These are phyloP conservation scores for Diplodia seriata DNA, from an alignment of 2,329 filamentous ascomycete genomes.

Conservation along the genomic window DNA sequence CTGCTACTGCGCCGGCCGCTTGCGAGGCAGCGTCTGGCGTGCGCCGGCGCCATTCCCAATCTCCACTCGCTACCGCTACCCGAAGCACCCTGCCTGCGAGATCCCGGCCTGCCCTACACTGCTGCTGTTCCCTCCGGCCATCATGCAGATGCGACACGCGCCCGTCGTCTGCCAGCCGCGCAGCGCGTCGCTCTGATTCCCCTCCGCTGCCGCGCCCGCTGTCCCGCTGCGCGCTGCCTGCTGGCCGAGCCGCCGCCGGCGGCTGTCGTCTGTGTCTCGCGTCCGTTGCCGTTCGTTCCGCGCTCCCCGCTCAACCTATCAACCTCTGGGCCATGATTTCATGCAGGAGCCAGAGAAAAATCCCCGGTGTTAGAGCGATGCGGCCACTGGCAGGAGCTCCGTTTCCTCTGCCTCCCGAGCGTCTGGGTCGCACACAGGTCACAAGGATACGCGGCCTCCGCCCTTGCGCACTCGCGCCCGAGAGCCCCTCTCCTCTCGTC, in stretches of 20 bases:
- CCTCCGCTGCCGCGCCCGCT: neutral
- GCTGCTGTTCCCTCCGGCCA: neutral
- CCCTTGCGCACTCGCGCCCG: slow-evolving; percentile 9
- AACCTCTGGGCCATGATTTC: slow-evolving; percentile 20
- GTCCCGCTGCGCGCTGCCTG: too few species aligned
- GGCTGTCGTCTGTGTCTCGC: neutral
- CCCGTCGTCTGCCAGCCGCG: neutral
- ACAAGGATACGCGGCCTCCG: slow-evolving; percentile 24
- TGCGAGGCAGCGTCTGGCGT: neutral
- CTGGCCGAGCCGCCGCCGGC: neutral
- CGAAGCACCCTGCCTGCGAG: neutral
- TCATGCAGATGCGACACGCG: neutral
- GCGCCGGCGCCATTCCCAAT: slow-evolving; percentile 14
- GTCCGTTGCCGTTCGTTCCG: slow-evolving; percentile 22
- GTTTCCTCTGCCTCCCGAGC: slow-evolving; percentile 28
- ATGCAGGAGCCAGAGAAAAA: slow-evolving; percentile 24
- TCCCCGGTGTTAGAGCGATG: slow-evolving; percentile 19
- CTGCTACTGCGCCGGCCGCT: neutral
- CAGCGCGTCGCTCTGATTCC: neutral
- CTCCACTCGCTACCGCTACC: slow-evolving; percentile 20
- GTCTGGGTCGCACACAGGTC: slow-evolving; percentile 27
- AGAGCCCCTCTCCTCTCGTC: slow-evolving; percentile 7
- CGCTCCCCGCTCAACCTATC: slow-evolving; percentile 15
- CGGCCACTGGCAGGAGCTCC: slow-evolving; percentile 17
- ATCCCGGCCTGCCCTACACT: neutral